phyloP scores from a whole-genome alignment of 352 stramenopile species.

The Plasmopara viticola region DNA sequence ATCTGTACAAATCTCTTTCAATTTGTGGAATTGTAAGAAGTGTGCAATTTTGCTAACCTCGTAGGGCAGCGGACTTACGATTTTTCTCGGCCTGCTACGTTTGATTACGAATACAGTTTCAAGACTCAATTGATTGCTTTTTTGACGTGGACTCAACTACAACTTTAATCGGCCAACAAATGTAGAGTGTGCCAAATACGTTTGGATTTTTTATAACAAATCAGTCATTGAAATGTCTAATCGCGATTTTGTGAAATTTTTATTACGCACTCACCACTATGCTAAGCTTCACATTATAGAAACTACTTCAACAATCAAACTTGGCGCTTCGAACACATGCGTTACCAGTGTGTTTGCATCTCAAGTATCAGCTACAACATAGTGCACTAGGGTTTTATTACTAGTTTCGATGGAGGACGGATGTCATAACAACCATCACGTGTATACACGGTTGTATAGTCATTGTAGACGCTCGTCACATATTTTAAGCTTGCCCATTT shows the following conservation, averaged over 20 bases:
- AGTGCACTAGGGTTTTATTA: not conserved
- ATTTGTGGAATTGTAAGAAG: not conserved
- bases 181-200: not conserved
- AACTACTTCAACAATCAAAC: not conserved
- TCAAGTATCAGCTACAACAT: not conserved
- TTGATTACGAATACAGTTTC: slow-evolving; percentile 1
- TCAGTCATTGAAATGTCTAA: slow-evolving; percentile 6
- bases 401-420: not conserved
- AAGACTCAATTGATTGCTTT: not conserved
- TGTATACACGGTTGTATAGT: not conserved
- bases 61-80: not conserved
- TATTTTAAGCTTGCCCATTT: slow-evolving; percentile 6
- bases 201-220: not conserved
- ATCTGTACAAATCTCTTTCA: not conserved
- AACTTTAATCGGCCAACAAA: not conserved
- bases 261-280: not conserved
- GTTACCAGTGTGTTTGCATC: not conserved
- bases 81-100: not conserved
- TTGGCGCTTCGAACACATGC: not conserved
- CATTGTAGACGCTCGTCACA: slow-evolving; percentile 4
- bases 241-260: slow-evolving; percentile 3
- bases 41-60: not conserved
- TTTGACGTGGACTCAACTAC: not conserved
- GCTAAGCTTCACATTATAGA: not conserved
- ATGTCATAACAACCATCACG: not conserved